phyloP scores from a whole-genome alignment of 164 flowering plant genomes.

The Aristolochia californica region DNA sequence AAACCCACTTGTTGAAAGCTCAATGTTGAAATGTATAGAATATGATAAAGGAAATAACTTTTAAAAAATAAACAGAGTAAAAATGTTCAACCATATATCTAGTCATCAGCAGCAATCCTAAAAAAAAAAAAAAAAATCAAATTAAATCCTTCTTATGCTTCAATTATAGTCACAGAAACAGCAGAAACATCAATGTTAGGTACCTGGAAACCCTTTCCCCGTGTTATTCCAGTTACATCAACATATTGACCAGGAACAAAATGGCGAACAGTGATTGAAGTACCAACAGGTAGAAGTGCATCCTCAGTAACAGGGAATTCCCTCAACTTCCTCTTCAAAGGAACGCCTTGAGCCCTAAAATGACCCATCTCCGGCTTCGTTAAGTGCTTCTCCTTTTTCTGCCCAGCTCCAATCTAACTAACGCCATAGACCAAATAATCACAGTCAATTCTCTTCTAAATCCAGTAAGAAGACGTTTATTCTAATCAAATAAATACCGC shows the following conservation, averaged over 20 bases:
- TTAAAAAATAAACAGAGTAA: too few relatives aligned
- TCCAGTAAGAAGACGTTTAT: not conserved
- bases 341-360: conserved; percentile 94
- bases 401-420: conserved; percentile 90
- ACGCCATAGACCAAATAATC: conserved; percentile 14
- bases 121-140: too few relatives aligned
- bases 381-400: conserved; percentile 89
- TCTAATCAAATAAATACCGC: not conserved
- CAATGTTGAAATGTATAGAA: too few relatives aligned
- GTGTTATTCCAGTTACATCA: conserved; percentile 80
- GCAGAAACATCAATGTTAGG: not conserved
- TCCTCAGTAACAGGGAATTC: conserved; percentile 96
- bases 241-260: conserved; percentile 93
- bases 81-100: too few relatives aligned
- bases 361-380: conserved; percentile 93
- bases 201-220: conserved; percentile 98
- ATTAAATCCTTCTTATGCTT: too few relatives aligned
- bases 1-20: too few relatives aligned
- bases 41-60: too few relatives aligned
- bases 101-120: too few relatives aligned
- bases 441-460: not conserved
- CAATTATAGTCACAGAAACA: too few relatives aligned
- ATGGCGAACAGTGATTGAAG: conserved; percentile 71
- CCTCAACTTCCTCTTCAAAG: conserved; percentile 81
- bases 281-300: conserved; percentile 93